Base-by-base conservation (phyloP, 345 rosid genomes). In the Populus euphratica region DNA sequence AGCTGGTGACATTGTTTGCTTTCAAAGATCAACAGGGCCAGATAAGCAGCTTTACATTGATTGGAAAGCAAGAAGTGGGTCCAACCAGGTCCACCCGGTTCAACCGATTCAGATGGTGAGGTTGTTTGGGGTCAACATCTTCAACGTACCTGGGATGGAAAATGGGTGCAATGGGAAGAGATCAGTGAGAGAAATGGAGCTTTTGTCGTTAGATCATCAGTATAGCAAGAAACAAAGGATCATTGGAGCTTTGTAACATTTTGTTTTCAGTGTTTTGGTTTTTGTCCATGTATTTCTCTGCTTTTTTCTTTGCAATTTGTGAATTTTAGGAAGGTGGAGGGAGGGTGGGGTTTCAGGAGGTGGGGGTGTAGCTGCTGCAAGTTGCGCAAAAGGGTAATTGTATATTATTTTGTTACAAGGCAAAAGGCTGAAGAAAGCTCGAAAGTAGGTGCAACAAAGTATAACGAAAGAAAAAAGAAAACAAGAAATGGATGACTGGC, bases 121-220 rank as follows among this genome's bases (percentile, higher is more conserved):
- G 77, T 73, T 95, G 69, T 95, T 94, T 13, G 98, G 97, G 20
- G 99, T 95, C 64, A 89, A 93, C 74, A 96, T 96, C 29, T 89
- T 88, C 78, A 87, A 86, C 65, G 85, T 73, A 35, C 82, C 85
- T 44, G 82, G 75, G 62, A 44, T 68, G 49, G 73, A 25, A 9
- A 27, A 23, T n/a, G 85, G 85, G 61, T 79, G 82, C 65, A 84
- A 82, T 13, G 88, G 89, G 68, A 92, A 92, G 84, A 89, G 96
- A 81, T 59, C 64, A 23, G 59, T 77, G 31, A 87, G 90, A 38
- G 97, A 87, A 68, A 79, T 78, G 85, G 96, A 90, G 78, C 67
- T 89, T 76, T 73, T 87, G 79, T 77, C 89, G n/a, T 64, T 90
- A 35, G 86, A 38, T n/a, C 50, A 69, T 11, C 52, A 88, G 73